These are phyloP conservation scores for Boletellus sp. DNA, from an alignment of 768 basidiomycete genomes.

Conservation along the genomic window DNA sequence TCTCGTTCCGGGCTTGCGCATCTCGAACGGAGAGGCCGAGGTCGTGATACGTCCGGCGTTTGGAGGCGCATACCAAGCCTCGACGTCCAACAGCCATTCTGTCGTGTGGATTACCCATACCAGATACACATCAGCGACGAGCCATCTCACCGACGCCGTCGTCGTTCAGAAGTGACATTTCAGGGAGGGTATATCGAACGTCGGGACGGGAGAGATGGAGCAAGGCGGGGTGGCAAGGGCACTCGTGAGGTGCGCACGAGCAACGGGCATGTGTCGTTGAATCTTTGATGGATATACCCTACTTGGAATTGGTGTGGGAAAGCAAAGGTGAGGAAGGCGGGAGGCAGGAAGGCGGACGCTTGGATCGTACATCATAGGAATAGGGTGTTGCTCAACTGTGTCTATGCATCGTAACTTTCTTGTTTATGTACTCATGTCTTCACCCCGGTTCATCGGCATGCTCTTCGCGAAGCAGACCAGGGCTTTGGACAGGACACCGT, in stretches of 20 bases:
- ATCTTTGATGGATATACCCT: background rate
- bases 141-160: constrained; percentile 8
- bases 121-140: constrained; percentile 25
- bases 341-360: too few relatives aligned
- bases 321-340: too few relatives aligned
- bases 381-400: too few relatives aligned
- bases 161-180: background rate
- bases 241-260: background rate
- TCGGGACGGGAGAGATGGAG: constrained; percentile 10
- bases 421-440: too few relatives aligned
- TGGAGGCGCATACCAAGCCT: constrained; percentile 37
- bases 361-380: too few relatives aligned
- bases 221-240: background rate
- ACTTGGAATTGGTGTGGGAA: too few relatives aligned
- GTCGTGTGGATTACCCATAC: too few relatives aligned
- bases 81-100: constrained; percentile 21
- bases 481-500: too few relatives aligned
- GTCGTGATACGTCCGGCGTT: constrained; percentile 34
- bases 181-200: constrained; percentile 20
- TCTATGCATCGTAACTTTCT: too few relatives aligned
- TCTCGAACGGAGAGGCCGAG: constrained; percentile 32
- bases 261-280: background rate
- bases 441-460: too few relatives aligned
- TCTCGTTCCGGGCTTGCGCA: constrained; percentile 31
- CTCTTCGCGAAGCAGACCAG: too few relatives aligned